A percentile compares a stretch with the other conserved stretches of the same genome.
Evolutionary conservation across 345 rosid genomes (phyloP).

Genomic region (Salix dunnii): DNA sequence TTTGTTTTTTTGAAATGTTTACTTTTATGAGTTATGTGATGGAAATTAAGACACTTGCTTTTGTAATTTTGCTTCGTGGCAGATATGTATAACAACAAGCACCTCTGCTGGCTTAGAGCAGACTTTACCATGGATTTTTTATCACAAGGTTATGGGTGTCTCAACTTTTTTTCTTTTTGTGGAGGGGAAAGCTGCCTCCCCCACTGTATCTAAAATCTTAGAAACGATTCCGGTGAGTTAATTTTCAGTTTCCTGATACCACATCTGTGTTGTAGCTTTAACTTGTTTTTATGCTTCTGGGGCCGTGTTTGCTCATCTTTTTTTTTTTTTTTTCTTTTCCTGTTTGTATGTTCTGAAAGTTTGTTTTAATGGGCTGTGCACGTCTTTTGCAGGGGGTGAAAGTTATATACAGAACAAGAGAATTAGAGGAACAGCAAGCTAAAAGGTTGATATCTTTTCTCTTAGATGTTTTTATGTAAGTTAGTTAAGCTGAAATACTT

Average conservation of each 20-base stretch:
- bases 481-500: neutral
- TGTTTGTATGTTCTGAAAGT: neutral
- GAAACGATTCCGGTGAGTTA: slow-evolving; percentile 73
- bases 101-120: slow-evolving; percentile 93
- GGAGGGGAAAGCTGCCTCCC: slow-evolving; percentile 90
- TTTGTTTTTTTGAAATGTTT: neutral
- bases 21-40: neutral
- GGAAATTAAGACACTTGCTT: neutral
- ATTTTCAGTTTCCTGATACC: neutral
- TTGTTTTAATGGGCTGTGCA: slow-evolving; percentile 1
- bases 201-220: slow-evolving; percentile 61
- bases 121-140: slow-evolving; percentile 80
- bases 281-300: slow-evolving; percentile 4
- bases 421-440: slow-evolving; percentile 83
- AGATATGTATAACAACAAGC: slow-evolving; percentile 86
- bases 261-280: neutral
- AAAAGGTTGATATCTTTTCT: slow-evolving; percentile 50
- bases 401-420: slow-evolving; percentile 74
- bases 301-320: neutral
- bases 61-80: slow-evolving; percentile 1
- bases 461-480: neutral
- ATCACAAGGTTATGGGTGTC: slow-evolving; percentile 88
- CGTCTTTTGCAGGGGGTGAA: slow-evolving; percentile 61
- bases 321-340: slow-evolving; percentile 12
- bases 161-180: slow-evolving; percentile 82